Conservation (phyloP, 306 rosid genomes). For the Nissolia schottii region DNA sequence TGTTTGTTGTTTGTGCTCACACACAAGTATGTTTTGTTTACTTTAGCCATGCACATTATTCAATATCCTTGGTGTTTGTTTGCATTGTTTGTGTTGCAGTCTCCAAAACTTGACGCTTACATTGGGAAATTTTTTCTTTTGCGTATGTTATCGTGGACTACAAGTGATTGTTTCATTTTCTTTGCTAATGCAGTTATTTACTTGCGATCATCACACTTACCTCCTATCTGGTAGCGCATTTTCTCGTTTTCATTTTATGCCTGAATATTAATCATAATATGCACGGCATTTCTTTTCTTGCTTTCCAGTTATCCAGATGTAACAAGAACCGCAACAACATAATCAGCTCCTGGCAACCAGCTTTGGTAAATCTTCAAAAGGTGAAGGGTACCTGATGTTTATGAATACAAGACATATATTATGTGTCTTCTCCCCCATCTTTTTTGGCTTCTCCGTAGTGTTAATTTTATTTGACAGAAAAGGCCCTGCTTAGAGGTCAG, state of each 20-base stretch:
- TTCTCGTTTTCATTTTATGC: background rate
- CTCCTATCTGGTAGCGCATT: background rate
- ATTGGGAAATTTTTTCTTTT: background rate
- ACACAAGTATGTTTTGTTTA: background rate
- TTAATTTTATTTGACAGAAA: background rate
- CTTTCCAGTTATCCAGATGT: background rate
- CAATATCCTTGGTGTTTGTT: background rate
- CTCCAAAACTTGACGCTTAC: background rate
- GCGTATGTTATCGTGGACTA: background rate
- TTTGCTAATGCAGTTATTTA: background rate
- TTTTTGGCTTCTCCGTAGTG: background rate
- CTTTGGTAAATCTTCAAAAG: background rate
- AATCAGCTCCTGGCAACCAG: background rate
- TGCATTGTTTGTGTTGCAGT: background rate
- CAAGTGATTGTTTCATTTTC: background rate
- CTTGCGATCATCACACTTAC: background rate
- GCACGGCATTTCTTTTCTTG: background rate
- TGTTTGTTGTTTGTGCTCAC: background rate
- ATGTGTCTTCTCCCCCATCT: background rate
- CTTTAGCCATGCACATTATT: background rate
- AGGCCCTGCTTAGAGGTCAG: constrained; percentile 2
- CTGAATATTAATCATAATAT: background rate
- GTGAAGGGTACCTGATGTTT: background rate
- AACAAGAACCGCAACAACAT: background rate
- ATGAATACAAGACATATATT: background rate